Evolutionary conservation across 345 rosid genomes (phyloP).

Genomic region (Camelina neglecta): DNA sequence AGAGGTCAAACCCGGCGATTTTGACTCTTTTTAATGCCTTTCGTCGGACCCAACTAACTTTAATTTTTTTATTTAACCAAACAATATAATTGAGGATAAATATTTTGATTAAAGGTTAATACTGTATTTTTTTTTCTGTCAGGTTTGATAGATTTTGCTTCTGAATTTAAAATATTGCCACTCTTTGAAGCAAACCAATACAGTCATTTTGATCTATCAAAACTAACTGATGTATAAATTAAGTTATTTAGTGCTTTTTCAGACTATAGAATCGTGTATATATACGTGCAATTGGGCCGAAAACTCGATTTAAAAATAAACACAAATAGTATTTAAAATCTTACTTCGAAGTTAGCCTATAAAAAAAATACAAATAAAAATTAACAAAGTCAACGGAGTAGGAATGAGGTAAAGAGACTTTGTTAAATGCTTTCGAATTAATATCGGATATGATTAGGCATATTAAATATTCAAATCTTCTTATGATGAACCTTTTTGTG

Average conservation of each 20-base stretch:
- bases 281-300: not conserved
- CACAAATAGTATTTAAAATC: not conserved
- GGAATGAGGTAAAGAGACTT: constrained; percentile 3
- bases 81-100: not conserved
- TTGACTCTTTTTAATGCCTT: constrained; percentile 28
- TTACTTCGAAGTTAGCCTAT: not conserved
- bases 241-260: not conserved
- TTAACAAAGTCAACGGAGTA: constrained; percentile 30
- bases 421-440: not conserved
- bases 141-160: not conserved
- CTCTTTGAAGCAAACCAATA: not conserved
- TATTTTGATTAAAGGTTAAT: no score
- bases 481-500: constrained; percentile 17
- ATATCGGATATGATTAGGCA: no score
- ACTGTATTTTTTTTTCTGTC: not conserved
- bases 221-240: not conserved
- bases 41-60: constrained; percentile 30
- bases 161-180: not conserved
- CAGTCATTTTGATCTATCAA: not conserved
- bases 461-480: no score
- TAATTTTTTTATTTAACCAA: constrained; percentile 4
- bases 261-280: not conserved
- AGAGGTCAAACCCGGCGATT: constrained; percentile 39
- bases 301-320: not conserved
- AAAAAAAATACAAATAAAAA: no score